These are phyloP conservation scores for Solanum gandarillasii DNA, from an alignment of 257 asterid species.

Conservation along the genomic window DNA sequence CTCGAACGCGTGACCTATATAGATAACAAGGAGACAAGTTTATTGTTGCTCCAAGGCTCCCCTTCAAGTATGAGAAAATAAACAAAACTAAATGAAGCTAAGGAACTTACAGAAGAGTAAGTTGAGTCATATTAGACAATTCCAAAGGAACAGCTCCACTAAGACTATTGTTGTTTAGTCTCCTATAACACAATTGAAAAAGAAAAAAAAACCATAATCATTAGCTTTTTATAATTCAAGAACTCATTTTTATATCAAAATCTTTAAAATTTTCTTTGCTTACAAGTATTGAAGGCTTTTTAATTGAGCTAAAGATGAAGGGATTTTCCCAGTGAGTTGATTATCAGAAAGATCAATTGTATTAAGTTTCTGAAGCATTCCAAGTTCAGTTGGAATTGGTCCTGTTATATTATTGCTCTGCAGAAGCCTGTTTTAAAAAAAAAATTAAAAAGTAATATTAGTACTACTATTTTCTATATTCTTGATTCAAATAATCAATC, in stretches of 20 bases:
- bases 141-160: slow-evolving; percentile 64
- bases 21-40: neutral
- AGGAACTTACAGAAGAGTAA: slow-evolving; percentile 57
- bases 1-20: neutral
- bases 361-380: slow-evolving; percentile 53
- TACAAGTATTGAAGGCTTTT: slow-evolving; percentile 68
- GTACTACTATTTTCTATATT: neutral
- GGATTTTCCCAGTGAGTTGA: slow-evolving; percentile 53
- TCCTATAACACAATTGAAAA: slow-evolving; percentile 38
- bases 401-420: slow-evolving; percentile 83
- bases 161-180: slow-evolving; percentile 80
- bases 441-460: neutral
- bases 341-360: slow-evolving; percentile 78
- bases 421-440: slow-evolving; percentile 33
- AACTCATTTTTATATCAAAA: neutral
- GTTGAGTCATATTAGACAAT: slow-evolving; percentile 67
- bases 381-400: slow-evolving; percentile 61
- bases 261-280: slow-evolving; percentile 6
- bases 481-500: neutral
- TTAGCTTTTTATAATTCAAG: neutral
- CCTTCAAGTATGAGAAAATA: neutral
- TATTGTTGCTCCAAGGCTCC: neutral
- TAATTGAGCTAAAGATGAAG: slow-evolving; percentile 55
- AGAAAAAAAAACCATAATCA: neutral
- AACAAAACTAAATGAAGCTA: neutral